These are phyloP conservation scores for Paramecium pentaurelia DNA, from an alignment of 73 alveolate species.

Conservation along the genomic window DNA sequence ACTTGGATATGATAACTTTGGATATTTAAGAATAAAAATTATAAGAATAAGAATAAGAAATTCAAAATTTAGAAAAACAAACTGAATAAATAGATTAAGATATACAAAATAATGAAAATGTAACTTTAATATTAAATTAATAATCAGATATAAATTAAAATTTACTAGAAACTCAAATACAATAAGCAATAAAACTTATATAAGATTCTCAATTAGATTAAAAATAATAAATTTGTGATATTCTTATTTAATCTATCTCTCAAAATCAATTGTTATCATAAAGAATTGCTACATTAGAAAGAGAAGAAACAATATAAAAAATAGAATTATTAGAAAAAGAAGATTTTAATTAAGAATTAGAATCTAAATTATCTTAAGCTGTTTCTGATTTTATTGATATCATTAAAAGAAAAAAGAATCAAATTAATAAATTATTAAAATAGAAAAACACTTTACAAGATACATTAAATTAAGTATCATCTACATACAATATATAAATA, in stretches of 20 bases:
- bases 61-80: background rate
- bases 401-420: background rate
- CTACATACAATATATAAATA: background rate
- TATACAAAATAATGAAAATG: background rate
- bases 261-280: background rate
- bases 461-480: background rate
- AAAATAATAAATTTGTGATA: background rate
- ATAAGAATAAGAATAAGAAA: background rate
- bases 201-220: background rate
- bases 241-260: background rate
- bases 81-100: background rate
- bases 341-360: background rate
- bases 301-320: background rate
- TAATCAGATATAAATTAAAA: background rate
- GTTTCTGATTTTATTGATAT: conserved; percentile 13
- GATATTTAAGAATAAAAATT: background rate
- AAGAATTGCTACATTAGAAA: background rate
- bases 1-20: background rate
- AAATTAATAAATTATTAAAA: background rate
- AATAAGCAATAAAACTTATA: background rate
- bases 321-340: background rate
- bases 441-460: background rate
- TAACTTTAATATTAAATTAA: background rate
- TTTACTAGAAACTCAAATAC: background rate
- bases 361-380: background rate